phyloP scores from a whole-genome alignment of 106 monocot species.

The Apostasia ramifera region DNA sequence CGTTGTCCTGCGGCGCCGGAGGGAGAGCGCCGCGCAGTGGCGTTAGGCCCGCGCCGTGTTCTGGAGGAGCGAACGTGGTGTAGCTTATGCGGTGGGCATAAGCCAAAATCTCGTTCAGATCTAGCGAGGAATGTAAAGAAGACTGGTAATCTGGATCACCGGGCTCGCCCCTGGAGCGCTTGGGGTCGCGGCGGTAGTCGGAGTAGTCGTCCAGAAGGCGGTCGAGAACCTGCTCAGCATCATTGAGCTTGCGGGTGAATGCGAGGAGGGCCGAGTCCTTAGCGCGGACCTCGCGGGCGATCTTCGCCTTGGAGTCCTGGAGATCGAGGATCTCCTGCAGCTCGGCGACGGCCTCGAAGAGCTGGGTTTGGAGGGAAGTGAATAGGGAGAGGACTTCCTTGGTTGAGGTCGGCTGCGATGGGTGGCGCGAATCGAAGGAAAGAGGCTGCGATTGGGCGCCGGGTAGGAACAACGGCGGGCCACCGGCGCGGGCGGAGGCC shows the following conservation, averaged over 20 bases:
- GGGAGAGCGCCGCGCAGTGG: constrained; percentile 87
- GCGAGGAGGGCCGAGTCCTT: constrained; percentile 46
- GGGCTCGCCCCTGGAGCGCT: constrained; percentile 9
- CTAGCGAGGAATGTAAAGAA: constrained; percentile 36
- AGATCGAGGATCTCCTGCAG: constrained; percentile 88
- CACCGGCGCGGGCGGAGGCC: constrained; percentile 58
- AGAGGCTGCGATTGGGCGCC: constrained; percentile 9
- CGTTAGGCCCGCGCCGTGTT: constrained; percentile 72
- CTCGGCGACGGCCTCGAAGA: constrained; percentile 81
- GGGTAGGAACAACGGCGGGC: constrained; percentile 47
- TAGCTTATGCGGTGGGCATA: constrained; percentile 95
- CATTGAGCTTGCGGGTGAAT: constrained; percentile 58
- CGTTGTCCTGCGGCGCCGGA: constrained; percentile 91
- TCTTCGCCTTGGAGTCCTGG: constrained; percentile 38
- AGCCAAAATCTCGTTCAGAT: constrained; percentile 53
- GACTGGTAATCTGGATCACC: neutral
- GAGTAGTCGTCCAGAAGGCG: constrained; percentile 75
- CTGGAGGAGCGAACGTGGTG: constrained; percentile 96
- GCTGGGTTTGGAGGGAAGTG: constrained; percentile 80
- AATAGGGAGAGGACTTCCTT: constrained; percentile 66
- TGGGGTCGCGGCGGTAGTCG: constrained; percentile 36
- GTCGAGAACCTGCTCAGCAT: constrained; percentile 63
- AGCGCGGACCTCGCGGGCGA: constrained; percentile 37
- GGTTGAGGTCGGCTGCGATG: constrained; percentile 31
- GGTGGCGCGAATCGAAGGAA: constrained; percentile 8